phyloP scores from a whole-genome alignment of 495 filamentous ascomycete species.

The Aspergillus wentii region DNA sequence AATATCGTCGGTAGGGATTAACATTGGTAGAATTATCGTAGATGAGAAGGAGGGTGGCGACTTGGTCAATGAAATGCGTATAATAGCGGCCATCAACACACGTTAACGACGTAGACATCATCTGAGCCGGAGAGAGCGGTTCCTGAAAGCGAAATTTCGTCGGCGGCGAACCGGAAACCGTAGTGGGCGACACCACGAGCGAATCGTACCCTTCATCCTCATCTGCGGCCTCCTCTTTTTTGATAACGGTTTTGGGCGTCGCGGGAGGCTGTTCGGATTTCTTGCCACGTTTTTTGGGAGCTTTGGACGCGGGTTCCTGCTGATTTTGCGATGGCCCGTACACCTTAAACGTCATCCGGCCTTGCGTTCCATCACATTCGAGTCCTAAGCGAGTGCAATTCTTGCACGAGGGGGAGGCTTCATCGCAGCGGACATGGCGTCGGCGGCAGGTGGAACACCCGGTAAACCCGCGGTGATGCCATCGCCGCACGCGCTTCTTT shows the following conservation, averaged over 20 bases:
- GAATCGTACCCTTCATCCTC: constrained; percentile 5
- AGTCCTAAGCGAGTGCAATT: constrained; percentile 35
- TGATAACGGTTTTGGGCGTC: constrained; percentile 7
- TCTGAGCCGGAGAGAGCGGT: constrained; percentile 15
- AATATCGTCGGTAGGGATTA: constrained; percentile 33
- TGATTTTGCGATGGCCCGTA: constrained; percentile 26
- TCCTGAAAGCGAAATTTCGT: constrained; percentile 22
- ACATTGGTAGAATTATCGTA: constrained; percentile 31
- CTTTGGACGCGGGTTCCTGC: constrained; percentile 9
- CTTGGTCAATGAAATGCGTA: constrained; percentile 32
- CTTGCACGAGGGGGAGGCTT: constrained; percentile 35
- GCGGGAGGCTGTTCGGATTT: constrained; percentile 5
- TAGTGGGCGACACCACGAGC: constrained; percentile 21
- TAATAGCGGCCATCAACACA: constrained; percentile 30
- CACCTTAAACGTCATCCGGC: constrained; percentile 39
- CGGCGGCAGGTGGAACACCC: constrained; percentile 36
- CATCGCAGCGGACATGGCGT: constrained; percentile 42
- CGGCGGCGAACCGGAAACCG: constrained; percentile 8
- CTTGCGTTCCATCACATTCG: constrained; percentile 36
- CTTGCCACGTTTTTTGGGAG: constrained; percentile 19
- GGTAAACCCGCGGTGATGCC: constrained; percentile 38
- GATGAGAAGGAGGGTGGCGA: constrained; percentile 34
- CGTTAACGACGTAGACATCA: constrained; percentile 19
- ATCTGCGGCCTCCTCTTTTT: constrained; percentile 12
- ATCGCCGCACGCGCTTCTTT: constrained; percentile 38